Base-by-base conservation (phyloP, 345 rosid species). In the Balakata baccata region DNA sequence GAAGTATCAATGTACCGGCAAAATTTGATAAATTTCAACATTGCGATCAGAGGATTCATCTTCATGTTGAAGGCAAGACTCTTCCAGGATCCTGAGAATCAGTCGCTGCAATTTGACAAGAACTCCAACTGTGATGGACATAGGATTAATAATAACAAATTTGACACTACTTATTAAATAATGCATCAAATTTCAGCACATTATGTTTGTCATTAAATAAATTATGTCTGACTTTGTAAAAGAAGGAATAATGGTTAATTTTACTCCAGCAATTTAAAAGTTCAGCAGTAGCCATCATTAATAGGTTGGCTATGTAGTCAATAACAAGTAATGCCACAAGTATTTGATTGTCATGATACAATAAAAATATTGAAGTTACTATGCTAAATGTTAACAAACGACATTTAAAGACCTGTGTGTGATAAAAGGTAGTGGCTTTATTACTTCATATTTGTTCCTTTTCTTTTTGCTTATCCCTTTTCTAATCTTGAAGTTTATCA, bases 51-150 rank as follows among this genome's bases (percentile, higher is more conserved):
- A 70, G 51, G 67, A 73, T 52, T 56, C 72, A 61, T 70, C 67
- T 65, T 64, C 83, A 71, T 77, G 75, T 74, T 53, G 50, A 60
- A 61, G 61, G 69, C 66, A 56, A 29, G 2, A 34, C 53, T 74
- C 80, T 79, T 82, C 83, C 58, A 79, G 79, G 59, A 88, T 74
- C 85, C 72, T 79, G 68, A 75, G 84, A 84, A 95, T 81, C 80
- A 95, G 80, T 71, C 86, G 83, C 99, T 95, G 88, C 78, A 84
- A 80, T 75, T 77, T 70, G 74, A 43, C 23, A 68, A 46, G 59
- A 75, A 74, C 46, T 60, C 29, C 65, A 66, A 62, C 9, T 41
- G 74, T 52, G 63, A 68, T 64, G 47, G 12, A 57, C 34, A 60
- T 29, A 18, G 10, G 62, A 56, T 23, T 43, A 8, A 65, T 17